Evolutionary conservation across 2,329 filamentous ascomycete species (phyloP), one percentile per base, ranked within the genome.

Genomic region (Mycosphaerella sp.): DNA sequence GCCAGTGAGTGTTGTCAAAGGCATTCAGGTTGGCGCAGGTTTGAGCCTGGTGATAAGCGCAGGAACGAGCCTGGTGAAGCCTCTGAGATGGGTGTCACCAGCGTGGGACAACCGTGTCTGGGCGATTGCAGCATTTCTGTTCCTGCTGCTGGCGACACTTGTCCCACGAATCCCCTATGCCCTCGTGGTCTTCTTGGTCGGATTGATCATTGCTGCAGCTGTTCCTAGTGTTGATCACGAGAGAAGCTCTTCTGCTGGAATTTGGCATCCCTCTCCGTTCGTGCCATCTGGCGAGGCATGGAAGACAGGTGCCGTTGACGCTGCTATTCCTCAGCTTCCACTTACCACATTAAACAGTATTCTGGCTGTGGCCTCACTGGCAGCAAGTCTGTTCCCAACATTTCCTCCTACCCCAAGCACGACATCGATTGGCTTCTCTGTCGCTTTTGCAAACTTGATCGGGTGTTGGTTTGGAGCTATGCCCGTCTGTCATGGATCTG

Each of bases 401-500:
- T 64, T 58, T 6, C 72, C 73, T 1, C 51, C 67, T 0, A 75
- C 84, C 0, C 89, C 89, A 0, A 82, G 82, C 0, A 85, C 89
- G 5, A 92, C 89, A 0, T 78, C 83, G 0, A 77, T 97, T 31
- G 92, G 91, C 1, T 69, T 91, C 56, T 95, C 89, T 51, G 88
- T 97, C 3, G 84, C 85, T 0, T 65, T 77, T 1, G 95, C 95
- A 82, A 97, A 97, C 67, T 74, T 96, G 3, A 69, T 86, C 1
- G 86, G 87, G 12, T 91, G 88, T 64, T 95, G 89, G 87, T 95
- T 95, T 64, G 91, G 91, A 45, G 87, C 86, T 4, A 97, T 96
- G 93, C 93, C 92, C 2, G 84, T 93, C 3, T 97, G 93, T 67
- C 93, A 97, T 68, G 92, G 92, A 4, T 89, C 89, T 0, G 92